phyloP scores from a whole-genome alignment of 2,329 filamentous ascomycete genomes.

The Cercospora berteroae region DNA sequence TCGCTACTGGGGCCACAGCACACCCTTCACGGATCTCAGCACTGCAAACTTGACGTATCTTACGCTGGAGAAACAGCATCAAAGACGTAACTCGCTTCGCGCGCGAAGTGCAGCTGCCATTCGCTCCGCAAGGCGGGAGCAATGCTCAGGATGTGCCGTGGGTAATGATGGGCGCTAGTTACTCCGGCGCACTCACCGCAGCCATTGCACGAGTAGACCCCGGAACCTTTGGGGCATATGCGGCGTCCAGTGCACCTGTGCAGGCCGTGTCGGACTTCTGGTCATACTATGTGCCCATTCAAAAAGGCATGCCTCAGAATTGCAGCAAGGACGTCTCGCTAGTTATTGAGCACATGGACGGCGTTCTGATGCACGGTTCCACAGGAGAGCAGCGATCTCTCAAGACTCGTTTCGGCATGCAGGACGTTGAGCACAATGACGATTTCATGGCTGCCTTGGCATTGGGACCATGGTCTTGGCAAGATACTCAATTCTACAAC shows the following conservation, averaged over 20 bases:
- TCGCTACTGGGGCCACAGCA: constrained; percentile 58
- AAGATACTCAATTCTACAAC: constrained; percentile 51
- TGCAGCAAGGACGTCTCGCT: constrained; percentile 54
- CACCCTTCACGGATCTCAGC: constrained; percentile 52
- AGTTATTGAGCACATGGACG: constrained; percentile 53
- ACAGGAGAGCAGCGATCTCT: constrained; percentile 41
- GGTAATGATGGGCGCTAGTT: constrained; percentile 57
- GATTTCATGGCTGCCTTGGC: constrained; percentile 55
- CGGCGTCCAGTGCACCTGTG: constrained; percentile 56
- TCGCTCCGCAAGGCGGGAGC: constrained; percentile 46
- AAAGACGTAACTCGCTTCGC: constrained; percentile 57
- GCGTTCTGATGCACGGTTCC: constrained; percentile 33
- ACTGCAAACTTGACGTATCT: constrained; percentile 56
- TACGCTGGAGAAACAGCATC: constrained; percentile 55
- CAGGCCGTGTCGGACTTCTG: constrained; percentile 58
- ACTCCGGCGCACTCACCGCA: constrained; percentile 56
- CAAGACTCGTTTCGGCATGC: constrained; percentile 55
- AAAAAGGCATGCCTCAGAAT: constrained; percentile 58
- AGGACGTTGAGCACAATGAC: constrained; percentile 51
- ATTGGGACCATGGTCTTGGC: constrained; percentile 60
- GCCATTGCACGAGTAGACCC: constrained; percentile 55
- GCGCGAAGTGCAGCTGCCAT: constrained; percentile 53
- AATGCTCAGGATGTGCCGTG: constrained; percentile 57
- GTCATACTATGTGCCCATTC: constrained; percentile 58
- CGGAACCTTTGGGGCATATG: constrained; percentile 61